These are phyloP conservation scores for Fusarium caatingaense DNA, from an alignment of 2,329 filamentous ascomycete species.

Conservation along the genomic window DNA sequence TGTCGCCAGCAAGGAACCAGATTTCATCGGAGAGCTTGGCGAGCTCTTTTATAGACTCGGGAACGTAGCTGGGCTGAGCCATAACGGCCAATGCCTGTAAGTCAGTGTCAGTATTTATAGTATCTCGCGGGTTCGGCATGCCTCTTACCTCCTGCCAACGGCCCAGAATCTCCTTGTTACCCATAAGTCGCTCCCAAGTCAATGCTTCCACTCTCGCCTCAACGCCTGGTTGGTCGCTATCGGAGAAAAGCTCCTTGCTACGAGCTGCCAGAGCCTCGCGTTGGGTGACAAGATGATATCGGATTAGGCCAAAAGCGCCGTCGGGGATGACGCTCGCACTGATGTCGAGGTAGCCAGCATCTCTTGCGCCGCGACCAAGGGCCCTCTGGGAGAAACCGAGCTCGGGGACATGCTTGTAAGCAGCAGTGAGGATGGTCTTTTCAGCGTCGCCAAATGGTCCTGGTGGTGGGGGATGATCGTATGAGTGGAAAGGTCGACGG, in stretches of 20 bases:
- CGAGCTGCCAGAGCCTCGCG: slow-evolving; percentile 67
- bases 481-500: slow-evolving; percentile 73
- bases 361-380: slow-evolving; percentile 81
- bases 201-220: slow-evolving; percentile 75
- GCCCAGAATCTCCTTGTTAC: slow-evolving; percentile 77
- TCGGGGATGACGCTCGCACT: slow-evolving; percentile 84
- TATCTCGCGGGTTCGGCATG: background rate
- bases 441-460: slow-evolving; percentile 76
- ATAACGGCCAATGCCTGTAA: slow-evolving; percentile 87
- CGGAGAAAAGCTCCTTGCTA: slow-evolving; percentile 55
- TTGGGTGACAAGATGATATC: slow-evolving; percentile 78
- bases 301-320: slow-evolving; percentile 83
- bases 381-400: slow-evolving; percentile 84
- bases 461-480: slow-evolving; percentile 70
- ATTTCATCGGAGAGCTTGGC: slow-evolving; percentile 90
- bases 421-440: slow-evolving; percentile 81
- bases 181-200: slow-evolving; percentile 80
- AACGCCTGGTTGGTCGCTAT: slow-evolving; percentile 57
- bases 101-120: slow-evolving; percentile 20
- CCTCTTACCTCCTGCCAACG: slow-evolving; percentile 85
- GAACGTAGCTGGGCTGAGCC: slow-evolving; percentile 83
- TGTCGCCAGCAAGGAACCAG: slow-evolving; percentile 86
- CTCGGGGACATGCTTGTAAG: slow-evolving; percentile 79
- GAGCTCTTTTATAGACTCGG: slow-evolving; percentile 81
- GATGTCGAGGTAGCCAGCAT: slow-evolving; percentile 87